phyloP scores from a whole-genome alignment of 2,329 filamentous ascomycete species.

The Calycina herbarum region DNA sequence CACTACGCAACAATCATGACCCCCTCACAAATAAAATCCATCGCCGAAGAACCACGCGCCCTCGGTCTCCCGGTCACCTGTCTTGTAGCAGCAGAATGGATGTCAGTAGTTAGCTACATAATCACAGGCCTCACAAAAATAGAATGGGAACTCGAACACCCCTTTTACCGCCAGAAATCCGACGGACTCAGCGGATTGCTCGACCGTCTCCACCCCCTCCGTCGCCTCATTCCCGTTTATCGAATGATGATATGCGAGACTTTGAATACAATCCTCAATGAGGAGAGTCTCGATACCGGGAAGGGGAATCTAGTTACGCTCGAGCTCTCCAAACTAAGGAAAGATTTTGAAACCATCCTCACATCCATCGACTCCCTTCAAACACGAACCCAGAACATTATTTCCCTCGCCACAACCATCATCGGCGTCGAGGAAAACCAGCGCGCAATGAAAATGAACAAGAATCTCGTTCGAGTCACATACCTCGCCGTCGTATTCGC shows the following conservation, averaged over 20 bases:
- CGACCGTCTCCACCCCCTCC: constrained; percentile 12
- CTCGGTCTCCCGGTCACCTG: constrained; percentile 7
- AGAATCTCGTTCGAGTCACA: constrained; percentile 12
- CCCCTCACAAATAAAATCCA: neutral
- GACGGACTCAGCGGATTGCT: constrained; percentile 1
- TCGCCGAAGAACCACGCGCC: constrained; percentile 5
- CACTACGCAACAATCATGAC: constrained; percentile 9
- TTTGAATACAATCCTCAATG: constrained; percentile 11
- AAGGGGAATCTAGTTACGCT: too few relatives aligned
- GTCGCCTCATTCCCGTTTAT: constrained; percentile 15
- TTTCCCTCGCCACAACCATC: constrained; percentile 12
- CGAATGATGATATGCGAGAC: constrained; percentile 10
- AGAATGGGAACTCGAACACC: constrained; percentile 13
- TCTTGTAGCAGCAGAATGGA: constrained; percentile 13
- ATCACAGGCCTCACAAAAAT: constrained; percentile 15
- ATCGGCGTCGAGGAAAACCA: constrained; percentile 14
- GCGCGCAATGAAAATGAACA: constrained; percentile 11
- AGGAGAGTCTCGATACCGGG: neutral
- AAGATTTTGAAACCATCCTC: constrained; percentile 7
- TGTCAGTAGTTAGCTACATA: constrained; percentile 15
- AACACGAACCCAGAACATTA: constrained; percentile 16
- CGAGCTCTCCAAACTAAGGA: too few relatives aligned
- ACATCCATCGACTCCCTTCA: constrained; percentile 10
- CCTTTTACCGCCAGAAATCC: constrained; percentile 5
- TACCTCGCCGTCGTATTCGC: constrained; percentile 13